These are phyloP conservation scores for Pythium grandisporangium DNA, from an alignment of 352 stramenopile genomes.

Conservation along the genomic window DNA sequence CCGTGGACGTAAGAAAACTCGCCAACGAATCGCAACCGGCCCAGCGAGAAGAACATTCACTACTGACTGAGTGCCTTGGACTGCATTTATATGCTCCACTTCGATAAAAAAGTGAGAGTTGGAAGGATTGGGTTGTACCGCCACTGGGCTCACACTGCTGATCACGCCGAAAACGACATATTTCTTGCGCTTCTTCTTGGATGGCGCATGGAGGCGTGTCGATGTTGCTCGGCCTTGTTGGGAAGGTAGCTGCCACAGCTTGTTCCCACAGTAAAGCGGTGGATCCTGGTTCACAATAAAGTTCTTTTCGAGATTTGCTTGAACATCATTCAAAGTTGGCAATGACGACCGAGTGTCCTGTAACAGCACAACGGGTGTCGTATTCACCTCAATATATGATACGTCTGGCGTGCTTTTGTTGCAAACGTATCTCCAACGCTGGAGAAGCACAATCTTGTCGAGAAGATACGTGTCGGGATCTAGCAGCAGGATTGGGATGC, in stretches of 20 bases:
- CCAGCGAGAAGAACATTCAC: slow-evolving; percentile 50
- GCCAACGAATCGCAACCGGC: slow-evolving; percentile 19
- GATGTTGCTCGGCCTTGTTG: neutral
- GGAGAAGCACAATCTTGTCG: slow-evolving; percentile 45
- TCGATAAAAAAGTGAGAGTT: slow-evolving; percentile 62
- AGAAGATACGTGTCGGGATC: slow-evolving; percentile 22
- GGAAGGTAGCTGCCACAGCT: neutral
- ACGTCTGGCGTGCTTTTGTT: too few species aligned
- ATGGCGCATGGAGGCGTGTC: neutral
- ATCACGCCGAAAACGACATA: slow-evolving; percentile 40
- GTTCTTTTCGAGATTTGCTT: too few species aligned
- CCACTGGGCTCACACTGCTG: slow-evolving; percentile 41
- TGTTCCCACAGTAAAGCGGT: neutral
- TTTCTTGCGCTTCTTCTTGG: slow-evolving; percentile 23
- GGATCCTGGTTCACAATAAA: neutral
- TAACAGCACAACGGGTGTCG: slow-evolving; percentile 6
- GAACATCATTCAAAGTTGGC: too few species aligned
- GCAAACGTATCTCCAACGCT: slow-evolving; percentile 52
- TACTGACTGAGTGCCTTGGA: slow-evolving; percentile 1
- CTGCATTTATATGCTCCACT: slow-evolving; percentile 19
- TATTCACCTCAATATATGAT: slow-evolving; percentile 40
- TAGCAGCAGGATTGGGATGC: slow-evolving; percentile 25
- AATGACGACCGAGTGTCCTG: too few species aligned
- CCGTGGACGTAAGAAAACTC: slow-evolving; percentile 33
- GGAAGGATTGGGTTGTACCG: slow-evolving; percentile 19